These are phyloP conservation scores for Metarhizium rileyi DNA, from an alignment of 2,329 filamentous ascomycete species.

Conservation along the genomic window DNA sequence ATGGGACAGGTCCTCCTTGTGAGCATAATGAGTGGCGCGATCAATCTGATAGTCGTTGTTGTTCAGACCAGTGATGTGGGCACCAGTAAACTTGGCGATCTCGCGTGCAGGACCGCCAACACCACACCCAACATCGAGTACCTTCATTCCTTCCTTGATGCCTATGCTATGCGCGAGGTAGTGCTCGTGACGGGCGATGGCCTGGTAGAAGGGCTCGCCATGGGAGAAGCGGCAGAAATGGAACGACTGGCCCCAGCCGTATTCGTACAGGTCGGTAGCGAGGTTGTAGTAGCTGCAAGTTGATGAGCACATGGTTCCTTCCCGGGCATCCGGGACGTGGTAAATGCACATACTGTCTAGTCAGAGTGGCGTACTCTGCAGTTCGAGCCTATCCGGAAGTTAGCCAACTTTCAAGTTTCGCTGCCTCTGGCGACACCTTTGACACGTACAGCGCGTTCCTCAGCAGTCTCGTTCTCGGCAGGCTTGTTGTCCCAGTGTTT, in stretches of 20 bases:
- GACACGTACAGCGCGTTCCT: conserved; percentile 60
- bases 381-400: conserved; percentile 52
- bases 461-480: conserved; percentile 70
- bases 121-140: conserved; percentile 93
- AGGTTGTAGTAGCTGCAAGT: conserved; percentile 78
- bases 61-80: conserved; percentile 85
- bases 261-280: conserved; percentile 93
- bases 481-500: conserved; percentile 91
- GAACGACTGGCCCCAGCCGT: conserved; percentile 93
- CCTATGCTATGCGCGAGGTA: conserved; percentile 87
- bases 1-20: conserved; percentile 67
- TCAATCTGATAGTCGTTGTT: conserved; percentile 99
- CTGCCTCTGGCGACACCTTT: neutral
- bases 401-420: conserved; percentile 3
- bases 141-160: conserved; percentile 76
- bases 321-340: neutral
- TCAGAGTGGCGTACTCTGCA: conserved; percentile 86
- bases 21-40: conserved; percentile 76
- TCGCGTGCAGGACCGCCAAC: conserved; percentile 91
- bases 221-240: conserved; percentile 92
- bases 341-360: conserved; percentile 63
- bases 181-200: conserved; percentile 94
- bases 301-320: conserved; percentile 10
- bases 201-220: conserved; percentile 80
- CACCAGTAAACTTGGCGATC: conserved; percentile 91